phyloP scores from a whole-genome alignment of 2,329 filamentous ascomycete species.

The Diplodia scrobiculata region DNA sequence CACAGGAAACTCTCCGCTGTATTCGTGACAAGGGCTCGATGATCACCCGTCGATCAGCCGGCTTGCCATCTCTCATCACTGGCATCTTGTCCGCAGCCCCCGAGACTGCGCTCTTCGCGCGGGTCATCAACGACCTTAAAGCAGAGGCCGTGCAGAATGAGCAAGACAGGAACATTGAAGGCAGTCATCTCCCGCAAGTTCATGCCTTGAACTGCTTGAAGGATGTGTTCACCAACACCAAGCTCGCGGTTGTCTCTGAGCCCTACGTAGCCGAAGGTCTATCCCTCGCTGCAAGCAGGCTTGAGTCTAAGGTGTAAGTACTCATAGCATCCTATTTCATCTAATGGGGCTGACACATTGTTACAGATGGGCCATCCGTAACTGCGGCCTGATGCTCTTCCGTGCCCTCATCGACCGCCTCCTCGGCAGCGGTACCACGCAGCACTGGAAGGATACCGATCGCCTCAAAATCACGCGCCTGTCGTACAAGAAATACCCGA shows the following conservation, averaged over 20 bases:
- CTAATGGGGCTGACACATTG: not conserved
- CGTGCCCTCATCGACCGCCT: slow-evolving; percentile 79
- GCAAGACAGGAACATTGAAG: slow-evolving; percentile 52
- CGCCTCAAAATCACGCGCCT: slow-evolving; percentile 56
- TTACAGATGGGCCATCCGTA: slow-evolving; percentile 83
- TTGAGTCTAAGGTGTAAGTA: slow-evolving; percentile 74
- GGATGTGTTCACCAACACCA: slow-evolving; percentile 84
- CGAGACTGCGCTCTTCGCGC: slow-evolving; percentile 59
- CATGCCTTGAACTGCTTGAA: slow-evolving; percentile 93
- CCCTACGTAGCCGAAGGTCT: slow-evolving; percentile 72
- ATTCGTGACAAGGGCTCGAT: slow-evolving; percentile 77
- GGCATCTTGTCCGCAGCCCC: slow-evolving; percentile 73
- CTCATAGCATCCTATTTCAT: slow-evolving; percentile 6
- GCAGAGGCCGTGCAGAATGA: slow-evolving; percentile 60
- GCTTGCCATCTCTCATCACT: slow-evolving; percentile 82
- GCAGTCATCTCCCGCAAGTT: slow-evolving; percentile 76
- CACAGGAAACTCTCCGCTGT: slow-evolving; percentile 64
- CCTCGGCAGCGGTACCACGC: slow-evolving; percentile 32
- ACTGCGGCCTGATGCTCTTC: slow-evolving; percentile 87
- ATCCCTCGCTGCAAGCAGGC: slow-evolving; percentile 74
- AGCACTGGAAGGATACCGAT: slow-evolving; percentile 59
- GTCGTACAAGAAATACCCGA: slow-evolving; percentile 69
- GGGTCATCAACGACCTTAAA: slow-evolving; percentile 65
- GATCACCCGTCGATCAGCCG: slow-evolving; percentile 83
- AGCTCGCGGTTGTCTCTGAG: slow-evolving; percentile 72